Evolutionary conservation across 116 monocot genomes (phyloP).

Genomic region (Papilionanthe hybrid): DNA sequence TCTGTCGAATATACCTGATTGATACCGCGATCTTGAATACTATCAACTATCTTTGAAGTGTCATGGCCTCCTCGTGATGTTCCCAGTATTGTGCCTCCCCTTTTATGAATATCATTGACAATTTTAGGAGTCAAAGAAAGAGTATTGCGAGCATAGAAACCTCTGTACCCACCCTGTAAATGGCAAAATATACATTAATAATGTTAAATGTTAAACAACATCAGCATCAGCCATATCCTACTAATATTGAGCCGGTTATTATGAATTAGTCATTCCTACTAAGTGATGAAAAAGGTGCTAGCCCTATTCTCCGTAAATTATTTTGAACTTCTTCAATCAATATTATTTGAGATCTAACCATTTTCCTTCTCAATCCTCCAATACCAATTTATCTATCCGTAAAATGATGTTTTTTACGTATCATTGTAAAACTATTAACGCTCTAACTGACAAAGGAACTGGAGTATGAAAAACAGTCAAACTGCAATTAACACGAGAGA

Average conservation of each 20-base stretch:
- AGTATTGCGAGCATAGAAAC: conserved; percentile 49
- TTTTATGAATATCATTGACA: conserved; percentile 52
- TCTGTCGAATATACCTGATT: conserved; percentile 27
- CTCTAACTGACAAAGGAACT: not conserved
- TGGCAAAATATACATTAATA: not conserved
- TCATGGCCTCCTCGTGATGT: conserved; percentile 53
- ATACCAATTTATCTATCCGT: not conserved
- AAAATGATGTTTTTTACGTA: not conserved
- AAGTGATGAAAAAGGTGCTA: not conserved
- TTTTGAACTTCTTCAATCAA: not conserved
- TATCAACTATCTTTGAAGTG: conserved; percentile 51
- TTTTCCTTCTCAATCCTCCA: not conserved
- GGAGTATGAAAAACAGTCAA: not conserved
- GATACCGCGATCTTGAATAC: conserved; percentile 50
- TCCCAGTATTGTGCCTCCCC: conserved; percentile 45
- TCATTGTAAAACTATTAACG: not conserved
- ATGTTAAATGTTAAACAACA: not conserved
- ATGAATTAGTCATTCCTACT: not conserved
- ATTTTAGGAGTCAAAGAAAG: conserved; percentile 36
- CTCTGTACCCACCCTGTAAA: conserved; percentile 39
- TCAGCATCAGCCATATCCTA: not conserved
- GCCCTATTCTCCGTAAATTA: not conserved
- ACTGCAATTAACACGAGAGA: not conserved
- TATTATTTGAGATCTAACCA: not conserved
- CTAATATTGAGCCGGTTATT: not conserved